phyloP scores from a whole-genome alignment of 2,329 filamentous ascomycete species.

The Fusarium sp. region DNA sequence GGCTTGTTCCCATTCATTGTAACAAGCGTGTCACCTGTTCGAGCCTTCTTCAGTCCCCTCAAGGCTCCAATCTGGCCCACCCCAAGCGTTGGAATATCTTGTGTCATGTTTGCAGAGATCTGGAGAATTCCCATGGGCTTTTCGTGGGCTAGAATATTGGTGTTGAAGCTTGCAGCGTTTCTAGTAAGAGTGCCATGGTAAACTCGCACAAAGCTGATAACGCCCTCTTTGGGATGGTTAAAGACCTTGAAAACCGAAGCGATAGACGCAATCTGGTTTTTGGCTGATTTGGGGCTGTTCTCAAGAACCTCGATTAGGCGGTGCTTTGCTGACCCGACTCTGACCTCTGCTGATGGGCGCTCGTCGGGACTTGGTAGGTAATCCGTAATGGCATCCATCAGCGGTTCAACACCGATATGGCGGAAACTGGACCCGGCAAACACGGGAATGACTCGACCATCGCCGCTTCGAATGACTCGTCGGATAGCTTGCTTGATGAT shows the following conservation, averaged over 20 bases:
- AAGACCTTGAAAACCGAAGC: slow-evolving; percentile 94
- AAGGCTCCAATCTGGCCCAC: slow-evolving; percentile 96
- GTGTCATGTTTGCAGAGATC: slow-evolving; percentile 89
- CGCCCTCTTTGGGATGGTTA: slow-evolving; percentile 85
- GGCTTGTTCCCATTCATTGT: slow-evolving; percentile 73
- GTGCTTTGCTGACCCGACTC: slow-evolving; percentile 68
- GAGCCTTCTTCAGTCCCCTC: slow-evolving; percentile 87
- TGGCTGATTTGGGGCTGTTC: slow-evolving; percentile 54
- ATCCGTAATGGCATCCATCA: slow-evolving; percentile 89
- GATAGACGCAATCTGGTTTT: slow-evolving; percentile 60
- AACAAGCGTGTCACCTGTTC: slow-evolving; percentile 93
- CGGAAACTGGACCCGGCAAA: slow-evolving; percentile 94
- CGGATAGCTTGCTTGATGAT: slow-evolving; percentile 82
- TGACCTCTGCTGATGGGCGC: slow-evolving; percentile 82
- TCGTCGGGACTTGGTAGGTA: slow-evolving; percentile 87
- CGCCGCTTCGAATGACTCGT: slow-evolving; percentile 74
- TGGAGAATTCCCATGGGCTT: slow-evolving; percentile 84
- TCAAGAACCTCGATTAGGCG: slow-evolving; percentile 56
- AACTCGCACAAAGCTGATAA: slow-evolving; percentile 91
- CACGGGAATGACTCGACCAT: slow-evolving; percentile 83
- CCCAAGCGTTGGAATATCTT: slow-evolving; percentile 83
- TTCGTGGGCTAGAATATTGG: slow-evolving; percentile 83
- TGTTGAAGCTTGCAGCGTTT: slow-evolving; percentile 86
- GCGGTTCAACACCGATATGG: slow-evolving; percentile 92
- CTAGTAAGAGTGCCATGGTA: slow-evolving; percentile 86